Base-by-base conservation (phyloP, 1,284 basidiomycete genomes). In the Puccinia coronata region DNA sequence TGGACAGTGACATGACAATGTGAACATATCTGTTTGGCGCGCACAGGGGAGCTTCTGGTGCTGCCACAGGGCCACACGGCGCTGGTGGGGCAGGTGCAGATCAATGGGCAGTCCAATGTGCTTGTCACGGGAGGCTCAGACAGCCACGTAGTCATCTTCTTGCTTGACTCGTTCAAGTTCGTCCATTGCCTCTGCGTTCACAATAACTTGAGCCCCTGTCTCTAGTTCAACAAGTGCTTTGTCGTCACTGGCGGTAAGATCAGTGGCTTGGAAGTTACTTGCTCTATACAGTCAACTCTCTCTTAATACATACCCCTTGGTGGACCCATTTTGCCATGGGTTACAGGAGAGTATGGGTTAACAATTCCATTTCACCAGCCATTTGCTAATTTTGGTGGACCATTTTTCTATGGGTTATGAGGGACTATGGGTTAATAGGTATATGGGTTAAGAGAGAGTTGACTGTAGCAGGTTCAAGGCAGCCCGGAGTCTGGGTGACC, bases 51-150 rank as follows among this genome's bases (percentile, higher is more conserved):
- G 83, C 95, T 94, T 84, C 86, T 93, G 8, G 94, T 95, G 4
- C 89, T 96, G 14, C 89, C 98, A 0, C 93, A 95, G 86, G 96
- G 94, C 1, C 96, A 98, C 86, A 96, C 95, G 0, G 92, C 94
- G 2, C 91, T 98, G 74, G 95, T 99, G 12, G 96, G 95, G 83
- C 94, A 96, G 85, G 89, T 98, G 34, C 95, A 97, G 86, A 89
- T 99, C 70, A 82, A 83, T 23, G 91, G 90, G 2, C 89, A 89
- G 78, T 84, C 85, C 36, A 89, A 88, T 83, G 88, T 92, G 39
- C 91, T 98, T 79, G 92, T 92, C 61, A 97, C 95, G 0, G 96
- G 95, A 69, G 95, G 94, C 25, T 95, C 95, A 0, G 96, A 98
- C 85, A 96, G 96, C 0, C 91, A 94, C 0, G 92, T 98, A 53